Evolutionary conservation across 2,329 filamentous ascomycete genomes (phyloP).

Genomic region (Paecilomyces sp.): DNA sequence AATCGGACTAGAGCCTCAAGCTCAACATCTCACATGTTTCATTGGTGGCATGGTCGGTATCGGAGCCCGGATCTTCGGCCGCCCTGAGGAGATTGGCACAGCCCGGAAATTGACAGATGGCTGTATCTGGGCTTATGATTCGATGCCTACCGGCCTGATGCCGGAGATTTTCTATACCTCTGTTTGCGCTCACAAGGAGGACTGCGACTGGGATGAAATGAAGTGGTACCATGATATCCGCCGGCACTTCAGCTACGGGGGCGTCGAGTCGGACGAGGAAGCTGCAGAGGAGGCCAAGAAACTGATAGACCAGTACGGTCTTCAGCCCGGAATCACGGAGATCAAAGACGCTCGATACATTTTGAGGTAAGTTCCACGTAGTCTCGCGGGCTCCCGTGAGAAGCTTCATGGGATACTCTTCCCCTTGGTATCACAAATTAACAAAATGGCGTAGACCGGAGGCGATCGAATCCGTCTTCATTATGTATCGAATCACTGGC

Average conservation of each 20-base stretch:
- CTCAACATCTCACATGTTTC: slow-evolving; percentile 55
- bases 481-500: slow-evolving; percentile 54
- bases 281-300: neutral
- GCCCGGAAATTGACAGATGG: slow-evolving; percentile 52
- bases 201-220: slow-evolving; percentile 50
- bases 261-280: neutral
- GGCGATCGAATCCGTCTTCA: slow-evolving; percentile 56
- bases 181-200: slow-evolving; percentile 37
- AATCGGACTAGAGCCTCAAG: slow-evolving; percentile 26
- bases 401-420: neutral
- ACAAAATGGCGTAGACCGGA: slow-evolving; percentile 36
- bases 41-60: slow-evolving; percentile 56
- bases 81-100: slow-evolving; percentile 47
- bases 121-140: slow-evolving; percentile 56
- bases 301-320: neutral
- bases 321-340: slow-evolving; percentile 7
- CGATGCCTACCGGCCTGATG: slow-evolving; percentile 54
- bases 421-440: neutral
- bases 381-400: neutral
- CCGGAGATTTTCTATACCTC: slow-evolving; percentile 51
- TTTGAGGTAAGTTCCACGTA: slow-evolving; percentile 5
- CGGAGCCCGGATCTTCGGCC: slow-evolving; percentile 50
- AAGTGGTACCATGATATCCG: slow-evolving; percentile 26
- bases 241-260: slow-evolving; percentile 7
- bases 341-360: slow-evolving; percentile 7